phyloP scores from a whole-genome alignment of 768 basidiomycete genomes.

The Cyclocybe aegerita region DNA sequence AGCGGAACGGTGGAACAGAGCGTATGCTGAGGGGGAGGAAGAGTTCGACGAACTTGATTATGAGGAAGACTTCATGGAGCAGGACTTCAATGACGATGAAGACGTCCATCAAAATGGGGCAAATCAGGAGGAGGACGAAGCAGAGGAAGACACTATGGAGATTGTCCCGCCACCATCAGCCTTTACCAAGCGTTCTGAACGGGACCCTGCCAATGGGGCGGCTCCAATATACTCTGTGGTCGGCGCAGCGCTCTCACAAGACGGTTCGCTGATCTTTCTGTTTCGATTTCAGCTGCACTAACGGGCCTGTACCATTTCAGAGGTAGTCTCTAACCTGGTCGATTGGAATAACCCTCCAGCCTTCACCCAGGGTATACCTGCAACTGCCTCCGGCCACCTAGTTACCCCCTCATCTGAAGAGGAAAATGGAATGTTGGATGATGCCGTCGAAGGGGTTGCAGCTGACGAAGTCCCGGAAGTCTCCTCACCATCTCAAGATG shows the following conservation, averaged over 20 bases:
- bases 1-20: not conserved
- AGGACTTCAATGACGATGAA: not conserved
- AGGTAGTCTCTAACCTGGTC: constrained; percentile 3
- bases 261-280: not conserved
- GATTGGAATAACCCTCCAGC: constrained; percentile 37
- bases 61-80: not conserved
- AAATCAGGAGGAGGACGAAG: not conserved
- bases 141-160: not conserved
- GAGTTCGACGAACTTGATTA: not conserved
- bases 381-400: constrained; percentile 16
- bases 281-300: not conserved
- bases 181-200: constrained; percentile 6
- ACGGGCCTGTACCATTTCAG: not conserved
- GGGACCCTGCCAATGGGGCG: constrained; percentile 3
- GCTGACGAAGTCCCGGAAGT: not conserved
- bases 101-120: not conserved
- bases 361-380: constrained; percentile 21
- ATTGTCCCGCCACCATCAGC: not conserved
- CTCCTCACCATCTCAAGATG: no score
- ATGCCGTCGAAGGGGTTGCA: not conserved
- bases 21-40: not conserved
- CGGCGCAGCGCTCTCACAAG: no score
- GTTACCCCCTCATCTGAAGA: constrained; percentile 5
- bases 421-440: not conserved
- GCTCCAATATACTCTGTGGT: not conserved